Evolutionary conservation across 2,329 filamentous ascomycete genomes (phyloP).

Genomic region (Beauveria australis): DNA sequence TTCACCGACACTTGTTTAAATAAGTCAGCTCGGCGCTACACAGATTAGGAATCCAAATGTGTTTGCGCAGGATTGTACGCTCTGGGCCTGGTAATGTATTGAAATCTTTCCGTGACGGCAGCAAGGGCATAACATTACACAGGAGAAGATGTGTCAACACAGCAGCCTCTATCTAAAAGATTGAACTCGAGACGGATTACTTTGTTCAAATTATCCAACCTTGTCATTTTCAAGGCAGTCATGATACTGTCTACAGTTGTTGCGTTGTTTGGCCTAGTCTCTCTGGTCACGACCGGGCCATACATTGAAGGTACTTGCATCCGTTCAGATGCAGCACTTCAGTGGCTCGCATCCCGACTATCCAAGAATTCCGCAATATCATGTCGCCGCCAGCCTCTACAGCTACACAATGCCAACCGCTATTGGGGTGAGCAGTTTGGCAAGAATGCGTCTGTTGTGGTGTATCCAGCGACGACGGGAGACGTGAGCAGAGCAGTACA

Average conservation of each 20-base stretch:
- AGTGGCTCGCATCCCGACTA: slow-evolving; percentile 1
- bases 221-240: not conserved
- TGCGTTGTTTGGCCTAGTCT: not conserved
- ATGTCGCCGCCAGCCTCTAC: slow-evolving; percentile 10
- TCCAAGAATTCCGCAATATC: slow-evolving; percentile 10
- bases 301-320: not conserved
- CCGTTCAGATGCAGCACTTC: not conserved
- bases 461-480: slow-evolving; percentile 7
- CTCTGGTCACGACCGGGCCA: not conserved
- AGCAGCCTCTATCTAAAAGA: too few relatives aligned
- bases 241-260: not conserved
- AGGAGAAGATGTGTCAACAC: too few relatives aligned
- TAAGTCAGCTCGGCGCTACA: too few relatives aligned
- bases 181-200: too few relatives aligned
- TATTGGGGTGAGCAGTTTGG: slow-evolving; percentile 13
- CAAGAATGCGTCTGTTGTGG: slow-evolving; percentile 12
- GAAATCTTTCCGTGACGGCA: too few relatives aligned
- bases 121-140: too few relatives aligned
- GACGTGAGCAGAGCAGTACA: slow-evolving; percentile 10
- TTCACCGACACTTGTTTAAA: too few relatives aligned
- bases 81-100: too few relatives aligned
- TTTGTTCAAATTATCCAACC: too few relatives aligned
- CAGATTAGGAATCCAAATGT: too few relatives aligned
- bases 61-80: too few relatives aligned
- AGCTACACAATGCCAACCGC: slow-evolving; percentile 9